Evolutionary conservation across 345 rosid genomes (phyloP).

Genomic region (Populus tremula): DNA sequence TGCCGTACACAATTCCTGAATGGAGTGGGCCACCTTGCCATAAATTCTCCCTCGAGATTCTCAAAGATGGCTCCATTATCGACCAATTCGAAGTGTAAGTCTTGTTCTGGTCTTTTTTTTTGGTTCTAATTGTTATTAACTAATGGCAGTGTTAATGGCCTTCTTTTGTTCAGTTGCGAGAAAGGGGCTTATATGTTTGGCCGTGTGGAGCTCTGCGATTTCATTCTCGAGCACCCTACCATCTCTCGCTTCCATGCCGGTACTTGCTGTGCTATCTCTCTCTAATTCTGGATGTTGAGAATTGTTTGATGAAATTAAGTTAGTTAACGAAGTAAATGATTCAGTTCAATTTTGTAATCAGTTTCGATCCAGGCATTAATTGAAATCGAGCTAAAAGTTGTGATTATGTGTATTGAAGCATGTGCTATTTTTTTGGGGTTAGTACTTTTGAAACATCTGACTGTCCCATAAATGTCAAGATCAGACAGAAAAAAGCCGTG

Average conservation of each 20-base stretch:
- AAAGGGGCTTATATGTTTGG: slow-evolving; percentile 98
- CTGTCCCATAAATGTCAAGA: background rate
- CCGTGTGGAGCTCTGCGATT: slow-evolving; percentile 80
- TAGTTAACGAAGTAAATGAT: background rate
- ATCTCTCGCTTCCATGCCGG: slow-evolving; percentile 96
- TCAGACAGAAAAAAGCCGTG: background rate
- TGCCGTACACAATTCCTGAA: slow-evolving; percentile 79
- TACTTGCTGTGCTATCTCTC: slow-evolving; percentile 14
- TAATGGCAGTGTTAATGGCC: background rate
- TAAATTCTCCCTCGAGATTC: slow-evolving; percentile 63
- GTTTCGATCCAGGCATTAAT: too few species aligned
- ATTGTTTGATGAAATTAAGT: background rate
- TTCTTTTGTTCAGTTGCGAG: slow-evolving; percentile 44
- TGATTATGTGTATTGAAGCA: background rate
- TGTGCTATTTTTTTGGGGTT: background rate
- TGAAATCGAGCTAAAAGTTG: too few species aligned
- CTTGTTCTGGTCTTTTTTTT: background rate
- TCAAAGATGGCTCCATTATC: slow-evolving; percentile 78
- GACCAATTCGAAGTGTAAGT: slow-evolving; percentile 59
- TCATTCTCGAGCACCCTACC: slow-evolving; percentile 82
- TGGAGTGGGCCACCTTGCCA: slow-evolving; percentile 87
- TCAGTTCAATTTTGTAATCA: too few species aligned
- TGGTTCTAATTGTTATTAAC: too few species aligned
- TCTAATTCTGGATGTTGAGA: too few species aligned
- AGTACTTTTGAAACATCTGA: background rate